Evolutionary conservation across 306 rosid species (phyloP), one percentile per base, ranked within the genome.

Genomic region (Spatholobus suberectus): DNA sequence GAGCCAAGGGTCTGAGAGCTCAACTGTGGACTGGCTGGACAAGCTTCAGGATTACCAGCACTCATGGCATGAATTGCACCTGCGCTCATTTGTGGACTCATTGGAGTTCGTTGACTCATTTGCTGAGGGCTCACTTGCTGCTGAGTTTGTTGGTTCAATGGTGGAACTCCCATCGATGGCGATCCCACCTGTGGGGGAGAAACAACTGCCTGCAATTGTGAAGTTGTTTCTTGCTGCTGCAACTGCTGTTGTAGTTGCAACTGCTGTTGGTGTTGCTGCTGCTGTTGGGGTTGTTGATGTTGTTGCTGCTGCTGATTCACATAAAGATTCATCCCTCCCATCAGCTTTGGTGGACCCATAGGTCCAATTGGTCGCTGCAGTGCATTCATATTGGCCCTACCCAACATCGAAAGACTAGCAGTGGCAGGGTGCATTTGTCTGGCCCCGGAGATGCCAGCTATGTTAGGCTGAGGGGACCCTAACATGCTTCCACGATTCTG

Each of bases 21-120:
- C 89, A 93, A 87, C 90, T 91, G 98, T 68, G 99, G 98, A 85
- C 99, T 95, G 2, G 98, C 93, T 0, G 98, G 99, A 89, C 98
- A 96, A 74, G 88, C 92, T 81, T 92, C 99, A 11, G 92, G 95
- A 85, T 94, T 96, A 52, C 98, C 97, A 15, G 99, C 87, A 85
- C 94, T 91, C 81, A 91, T 84, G 40, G 89, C 94, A 83, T 91
- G 99, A 59, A 96, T 83, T 54, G 97, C 92, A 68, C 99, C 97
- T 8, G 99, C 89, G 86, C 96, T 96, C 86, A 96, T 75, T 63
- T 91, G 98, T 0, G 98, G 99, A 81, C 99, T 96, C 99, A 96
- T 91, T 0, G 98, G 98, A 86, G 98, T 96, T 83, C 98, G 84
- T 81, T 96, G 99, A 86, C 82, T 91, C 94, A 92, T 88, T 82